Evolutionary conservation across 192 early-diverging fungal species (phyloP).

Genomic region (Lobosporangium transversale): DNA sequence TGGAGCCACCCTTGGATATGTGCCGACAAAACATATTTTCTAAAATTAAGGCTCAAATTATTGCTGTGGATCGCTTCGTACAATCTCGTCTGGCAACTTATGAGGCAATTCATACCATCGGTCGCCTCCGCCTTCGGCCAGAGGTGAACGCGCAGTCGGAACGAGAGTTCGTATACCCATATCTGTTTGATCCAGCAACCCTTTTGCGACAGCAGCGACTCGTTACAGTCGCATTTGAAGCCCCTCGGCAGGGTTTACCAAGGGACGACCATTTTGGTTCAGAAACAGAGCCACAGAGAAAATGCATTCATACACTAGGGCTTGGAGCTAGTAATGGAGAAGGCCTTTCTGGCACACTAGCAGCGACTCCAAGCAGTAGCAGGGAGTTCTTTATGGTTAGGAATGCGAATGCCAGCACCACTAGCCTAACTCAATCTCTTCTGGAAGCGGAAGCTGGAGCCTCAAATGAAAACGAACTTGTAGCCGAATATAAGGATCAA

Average conservation of each 20-base stretch:
- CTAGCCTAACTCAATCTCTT: slow-evolving; percentile 31
- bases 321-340: slow-evolving; percentile 4
- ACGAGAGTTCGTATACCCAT: slow-evolving; percentile 48
- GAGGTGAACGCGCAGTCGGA: slow-evolving; percentile 10
- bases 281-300: background rate
- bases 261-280: background rate
- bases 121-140: slow-evolving; percentile 34
- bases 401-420: slow-evolving; percentile 33
- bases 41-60: slow-evolving; percentile 25
- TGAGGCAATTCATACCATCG: slow-evolving; percentile 62
- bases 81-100: slow-evolving; percentile 65
- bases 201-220: slow-evolving; percentile 42
- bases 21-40: slow-evolving; percentile 31
- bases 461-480: slow-evolving; percentile 18
- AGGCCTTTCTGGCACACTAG: background rate
- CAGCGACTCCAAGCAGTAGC: background rate
- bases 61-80: slow-evolving; percentile 49
- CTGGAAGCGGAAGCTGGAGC: slow-evolving; percentile 19
- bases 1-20: slow-evolving; percentile 59
- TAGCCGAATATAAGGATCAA: slow-evolving; percentile 37
- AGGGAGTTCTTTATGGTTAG: slow-evolving; percentile 20
- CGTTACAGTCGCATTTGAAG: slow-evolving; percentile 41
- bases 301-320: slow-evolving; percentile 35
- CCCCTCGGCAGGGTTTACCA: background rate
- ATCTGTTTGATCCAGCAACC: slow-evolving; percentile 47